Evolutionary conservation across 1,284 basidiomycete species (phyloP).

Genomic region (Sporisorium exsertum): DNA sequence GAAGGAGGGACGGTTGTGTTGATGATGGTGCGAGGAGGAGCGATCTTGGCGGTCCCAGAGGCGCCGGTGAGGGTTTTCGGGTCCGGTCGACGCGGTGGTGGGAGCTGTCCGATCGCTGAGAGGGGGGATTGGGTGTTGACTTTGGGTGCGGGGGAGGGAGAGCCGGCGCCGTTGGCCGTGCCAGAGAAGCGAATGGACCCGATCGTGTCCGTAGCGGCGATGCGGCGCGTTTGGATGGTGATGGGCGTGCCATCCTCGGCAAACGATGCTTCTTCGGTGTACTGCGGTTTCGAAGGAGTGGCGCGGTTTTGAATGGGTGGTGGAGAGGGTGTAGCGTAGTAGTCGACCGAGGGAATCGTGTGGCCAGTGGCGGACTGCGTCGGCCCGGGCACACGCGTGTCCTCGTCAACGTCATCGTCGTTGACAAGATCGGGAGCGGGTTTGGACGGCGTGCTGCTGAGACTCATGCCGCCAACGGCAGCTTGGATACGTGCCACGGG

Average conservation of each 20-base stretch:
- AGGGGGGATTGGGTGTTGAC: slow-evolving; percentile 46
- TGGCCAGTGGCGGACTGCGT: slow-evolving; percentile 11
- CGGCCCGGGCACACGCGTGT: not conserved
- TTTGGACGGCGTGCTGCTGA: not conserved
- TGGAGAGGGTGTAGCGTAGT: slow-evolving; percentile 44
- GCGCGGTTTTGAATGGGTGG: slow-evolving; percentile 11
- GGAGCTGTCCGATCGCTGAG: slow-evolving; percentile 28
- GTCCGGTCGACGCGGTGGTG: slow-evolving; percentile 36
- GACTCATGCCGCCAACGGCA: slow-evolving; percentile 32
- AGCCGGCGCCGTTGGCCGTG: slow-evolving; percentile 17
- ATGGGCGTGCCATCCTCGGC: slow-evolving; percentile 43
- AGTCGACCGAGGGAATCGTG: slow-evolving; percentile 28
- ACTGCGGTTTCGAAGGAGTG: slow-evolving; percentile 16
- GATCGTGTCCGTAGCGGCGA: slow-evolving; percentile 51
- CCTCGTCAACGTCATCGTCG: slow-evolving; percentile 4
- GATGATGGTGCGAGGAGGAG: slow-evolving; percentile 33
- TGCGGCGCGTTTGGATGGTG: slow-evolving; percentile 42
- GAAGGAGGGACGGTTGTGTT: not conserved
- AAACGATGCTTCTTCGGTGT: slow-evolving; percentile 29
- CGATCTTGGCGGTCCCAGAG: slow-evolving; percentile 46
- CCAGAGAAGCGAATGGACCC: slow-evolving; percentile 37
- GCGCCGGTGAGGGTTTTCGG: slow-evolving; percentile 49
- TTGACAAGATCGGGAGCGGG: not conserved
- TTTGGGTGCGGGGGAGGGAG: slow-evolving; percentile 16
- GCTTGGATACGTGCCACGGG: slow-evolving; percentile 34